Evolutionary conservation across 148 eudicot species (phyloP).

Genomic region (Persicaria tinctoria): DNA sequence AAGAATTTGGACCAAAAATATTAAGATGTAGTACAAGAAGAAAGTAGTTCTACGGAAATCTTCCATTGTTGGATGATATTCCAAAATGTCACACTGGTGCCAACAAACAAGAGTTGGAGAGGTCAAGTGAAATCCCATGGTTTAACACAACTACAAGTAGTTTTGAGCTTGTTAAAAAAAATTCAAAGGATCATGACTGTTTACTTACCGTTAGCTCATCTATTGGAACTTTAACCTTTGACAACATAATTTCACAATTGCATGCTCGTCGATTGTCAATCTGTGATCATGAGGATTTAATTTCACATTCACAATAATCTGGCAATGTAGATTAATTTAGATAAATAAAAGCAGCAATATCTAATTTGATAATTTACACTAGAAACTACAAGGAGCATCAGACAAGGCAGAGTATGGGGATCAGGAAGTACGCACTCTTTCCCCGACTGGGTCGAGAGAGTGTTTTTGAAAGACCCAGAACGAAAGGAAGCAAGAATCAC

Average conservation of each 20-base stretch:
- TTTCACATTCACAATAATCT: background rate
- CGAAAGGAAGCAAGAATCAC: no score
- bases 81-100: background rate
- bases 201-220: conserved; percentile 64
- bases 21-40: no score
- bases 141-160: background rate
- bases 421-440: no score
- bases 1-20: no score
- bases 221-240: conserved; percentile 83
- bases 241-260: conserved; percentile 97
- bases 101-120: background rate
- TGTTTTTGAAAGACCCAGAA: no score
- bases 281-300: conserved; percentile 30
- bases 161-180: conserved; percentile 3
- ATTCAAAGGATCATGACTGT: background rate
- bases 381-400: background rate
- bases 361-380: background rate
- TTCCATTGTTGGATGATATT: no score
- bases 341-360: background rate
- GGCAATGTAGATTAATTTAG: background rate
- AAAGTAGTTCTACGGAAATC: no score
- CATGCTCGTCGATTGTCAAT: conserved; percentile 84
- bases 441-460: no score
- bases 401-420: no score
- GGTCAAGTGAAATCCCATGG: background rate